A percentile compares a stretch with the other conserved stretches of the same genome.
These are phyloP conservation scores for Collybiopsis confluens DNA, from an alignment of 768 basidiomycete genomes.

Conservation along the genomic window DNA sequence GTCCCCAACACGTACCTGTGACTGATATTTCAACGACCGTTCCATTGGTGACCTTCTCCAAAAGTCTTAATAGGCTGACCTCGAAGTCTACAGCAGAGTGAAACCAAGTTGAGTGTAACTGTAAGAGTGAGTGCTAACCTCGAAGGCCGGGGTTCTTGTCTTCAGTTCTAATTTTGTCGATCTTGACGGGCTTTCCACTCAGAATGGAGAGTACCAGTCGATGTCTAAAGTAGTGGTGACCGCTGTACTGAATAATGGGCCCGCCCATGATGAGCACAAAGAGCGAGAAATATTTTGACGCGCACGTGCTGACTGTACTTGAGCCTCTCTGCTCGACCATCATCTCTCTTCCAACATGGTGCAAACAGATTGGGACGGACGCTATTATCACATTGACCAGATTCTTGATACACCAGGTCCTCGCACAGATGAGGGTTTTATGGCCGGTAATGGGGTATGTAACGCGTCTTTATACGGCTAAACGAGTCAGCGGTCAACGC, in stretches of 20 bases:
- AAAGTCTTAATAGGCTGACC: slow-evolving; percentile 78
- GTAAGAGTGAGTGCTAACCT: slow-evolving; percentile 41
- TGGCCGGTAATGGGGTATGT: slow-evolving; percentile 74
- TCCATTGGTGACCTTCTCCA: slow-evolving; percentile 93
- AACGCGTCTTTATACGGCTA: slow-evolving; percentile 6
- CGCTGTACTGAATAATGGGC: slow-evolving; percentile 57
- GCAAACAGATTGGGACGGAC: slow-evolving; percentile 24
- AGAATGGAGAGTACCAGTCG: slow-evolving; percentile 87
- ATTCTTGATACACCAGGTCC: slow-evolving; percentile 85
- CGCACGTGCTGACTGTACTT: too few species aligned
- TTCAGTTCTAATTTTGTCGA: slow-evolving; percentile 84
- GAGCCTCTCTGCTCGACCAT: too few species aligned
- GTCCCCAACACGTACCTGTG: slow-evolving; percentile 58
- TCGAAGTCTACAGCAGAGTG: slow-evolving; percentile 70
- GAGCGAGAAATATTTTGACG: slow-evolving; percentile 10
- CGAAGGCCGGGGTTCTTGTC: slow-evolving; percentile 95
- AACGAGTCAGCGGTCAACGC: neutral
- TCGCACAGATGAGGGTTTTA: slow-evolving; percentile 79
- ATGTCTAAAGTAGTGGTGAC: slow-evolving; percentile 79
- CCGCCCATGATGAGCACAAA: slow-evolving; percentile 32
- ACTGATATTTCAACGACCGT: slow-evolving; percentile 94
- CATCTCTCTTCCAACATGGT: too few species aligned
- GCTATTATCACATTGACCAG: slow-evolving; percentile 84
- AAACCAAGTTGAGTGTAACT: slow-evolving; percentile 1
- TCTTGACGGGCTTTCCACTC: slow-evolving; percentile 78